Conservation (phyloP, 2,329 filamentous ascomycete species). For the Celoporthe dispersa region DNA sequence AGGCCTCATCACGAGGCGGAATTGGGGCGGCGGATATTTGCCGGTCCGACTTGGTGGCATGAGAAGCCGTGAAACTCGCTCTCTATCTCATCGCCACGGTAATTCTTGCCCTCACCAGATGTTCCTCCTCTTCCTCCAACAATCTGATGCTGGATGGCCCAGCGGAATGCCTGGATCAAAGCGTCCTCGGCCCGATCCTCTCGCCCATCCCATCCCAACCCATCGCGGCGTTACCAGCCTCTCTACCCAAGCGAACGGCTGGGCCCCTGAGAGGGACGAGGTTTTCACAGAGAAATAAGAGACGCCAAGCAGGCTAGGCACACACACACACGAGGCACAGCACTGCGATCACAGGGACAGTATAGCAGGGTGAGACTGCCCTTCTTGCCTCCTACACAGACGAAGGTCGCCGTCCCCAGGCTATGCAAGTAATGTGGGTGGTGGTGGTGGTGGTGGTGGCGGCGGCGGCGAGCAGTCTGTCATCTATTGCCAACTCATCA, state of each 20-base stretch:
- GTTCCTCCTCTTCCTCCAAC: not conserved
- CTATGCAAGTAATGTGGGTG: not conserved
- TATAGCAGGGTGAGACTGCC: conserved; percentile 7
- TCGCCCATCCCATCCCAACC: not conserved
- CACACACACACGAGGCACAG: not conserved
- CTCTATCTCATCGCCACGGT: too few relatives aligned
- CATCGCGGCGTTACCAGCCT: not conserved
- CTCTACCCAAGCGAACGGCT: not conserved
- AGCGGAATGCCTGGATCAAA: not conserved
- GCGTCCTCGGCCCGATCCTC: not conserved
- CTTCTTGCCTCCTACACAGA: not conserved
- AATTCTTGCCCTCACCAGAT: not conserved
- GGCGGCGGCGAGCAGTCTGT: not conserved
- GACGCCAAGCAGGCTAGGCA: not conserved
- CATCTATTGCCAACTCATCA: not conserved
- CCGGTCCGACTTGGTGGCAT: not conserved
- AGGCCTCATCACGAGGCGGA: not conserved
- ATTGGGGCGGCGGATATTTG: not conserved
- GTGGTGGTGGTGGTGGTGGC: not conserved
- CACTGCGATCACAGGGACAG: not conserved
- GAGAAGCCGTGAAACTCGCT: too few relatives aligned
- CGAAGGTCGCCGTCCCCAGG: not conserved
- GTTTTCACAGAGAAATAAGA: not conserved
- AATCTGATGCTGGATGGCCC: not conserved
- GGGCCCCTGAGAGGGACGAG: not conserved